Evolutionary conservation across 2,329 filamentous ascomycete genomes (phyloP).

Genomic region (Mycocentrospora acerina): DNA sequence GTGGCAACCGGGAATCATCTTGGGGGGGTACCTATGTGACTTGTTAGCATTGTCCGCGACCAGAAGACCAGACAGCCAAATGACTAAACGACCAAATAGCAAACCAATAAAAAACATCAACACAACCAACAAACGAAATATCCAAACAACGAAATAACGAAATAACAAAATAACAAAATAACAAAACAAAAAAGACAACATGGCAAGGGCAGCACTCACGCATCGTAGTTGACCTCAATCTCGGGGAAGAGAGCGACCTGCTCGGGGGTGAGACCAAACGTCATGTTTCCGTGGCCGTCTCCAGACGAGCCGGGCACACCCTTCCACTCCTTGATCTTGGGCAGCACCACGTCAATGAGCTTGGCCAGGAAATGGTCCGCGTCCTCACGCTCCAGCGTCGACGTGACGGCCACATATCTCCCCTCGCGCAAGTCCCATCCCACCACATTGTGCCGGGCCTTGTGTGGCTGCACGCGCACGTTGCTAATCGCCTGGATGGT

Average conservation of each 20-base stretch:
- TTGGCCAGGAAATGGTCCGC: constrained; percentile 92
- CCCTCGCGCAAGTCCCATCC: constrained; percentile 74
- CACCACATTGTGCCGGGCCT: constrained; percentile 68
- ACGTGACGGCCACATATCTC: constrained; percentile 73
- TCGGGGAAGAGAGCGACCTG: constrained; percentile 86
- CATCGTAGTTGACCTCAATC: constrained; percentile 89
- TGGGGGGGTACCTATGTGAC: constrained; percentile 64
- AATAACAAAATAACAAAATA: too few relatives aligned
- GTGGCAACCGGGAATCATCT: constrained; percentile 83
- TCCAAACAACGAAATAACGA: too few relatives aligned
- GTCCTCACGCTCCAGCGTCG: constrained; percentile 72
- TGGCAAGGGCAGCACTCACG: constrained; percentile 58
- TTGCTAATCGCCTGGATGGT: constrained; percentile 84
- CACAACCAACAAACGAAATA: too few relatives aligned
- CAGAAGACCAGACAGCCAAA: too few relatives aligned
- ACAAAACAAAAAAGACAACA: neutral
- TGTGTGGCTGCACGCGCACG: constrained; percentile 69
- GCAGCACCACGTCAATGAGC: constrained; percentile 84
- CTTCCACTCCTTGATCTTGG: constrained; percentile 93
- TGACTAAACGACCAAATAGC: too few relatives aligned
- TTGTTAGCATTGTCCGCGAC: constrained; percentile 35
- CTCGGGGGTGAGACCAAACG: constrained; percentile 74
- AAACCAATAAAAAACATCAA: too few relatives aligned
- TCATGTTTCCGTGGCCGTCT: constrained; percentile 84
- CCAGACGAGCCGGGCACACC: constrained; percentile 77